Evolutionary conservation across 2,329 filamentous ascomycete species (phyloP).

Genomic region (Fusarium sp.): DNA sequence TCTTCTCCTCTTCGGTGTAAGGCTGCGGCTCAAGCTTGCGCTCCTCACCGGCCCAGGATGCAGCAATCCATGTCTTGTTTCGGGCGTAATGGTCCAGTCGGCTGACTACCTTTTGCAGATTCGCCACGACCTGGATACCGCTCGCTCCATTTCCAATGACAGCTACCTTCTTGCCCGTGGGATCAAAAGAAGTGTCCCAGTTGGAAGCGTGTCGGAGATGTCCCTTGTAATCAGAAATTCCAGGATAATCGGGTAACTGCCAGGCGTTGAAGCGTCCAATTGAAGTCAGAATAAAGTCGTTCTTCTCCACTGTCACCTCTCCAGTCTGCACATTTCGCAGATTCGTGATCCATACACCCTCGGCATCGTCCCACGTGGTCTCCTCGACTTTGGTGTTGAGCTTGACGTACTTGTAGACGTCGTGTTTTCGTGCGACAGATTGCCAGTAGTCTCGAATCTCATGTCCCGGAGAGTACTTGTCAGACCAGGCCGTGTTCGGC

Average conservation of each 20-base stretch:
- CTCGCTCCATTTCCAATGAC: slow-evolving; percentile 76
- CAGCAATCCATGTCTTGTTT: slow-evolving; percentile 78
- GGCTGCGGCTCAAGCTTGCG: slow-evolving; percentile 71
- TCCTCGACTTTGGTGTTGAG: slow-evolving; percentile 70
- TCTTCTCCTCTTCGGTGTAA: slow-evolving; percentile 69
- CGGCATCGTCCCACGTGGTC: slow-evolving; percentile 69
- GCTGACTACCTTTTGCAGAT: slow-evolving; percentile 64
- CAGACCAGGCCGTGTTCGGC: slow-evolving; percentile 78
- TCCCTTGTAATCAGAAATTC: slow-evolving; percentile 69
- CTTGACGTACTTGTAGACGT: slow-evolving; percentile 73
- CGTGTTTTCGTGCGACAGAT: slow-evolving; percentile 72
- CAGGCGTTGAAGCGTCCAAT: slow-evolving; percentile 78
- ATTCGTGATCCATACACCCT: slow-evolving; percentile 70
- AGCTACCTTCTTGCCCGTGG: slow-evolving; percentile 66
- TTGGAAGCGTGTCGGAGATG: slow-evolving; percentile 73
- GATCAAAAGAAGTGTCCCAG: slow-evolving; percentile 70
- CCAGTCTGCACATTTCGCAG: slow-evolving; percentile 58
- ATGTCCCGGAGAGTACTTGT: slow-evolving; percentile 76
- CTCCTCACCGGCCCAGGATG: slow-evolving; percentile 71
- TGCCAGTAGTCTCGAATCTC: slow-evolving; percentile 81
- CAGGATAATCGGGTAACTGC: slow-evolving; percentile 74
- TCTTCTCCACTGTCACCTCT: slow-evolving; percentile 60
- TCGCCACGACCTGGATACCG: slow-evolving; percentile 71
- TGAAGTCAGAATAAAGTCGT: slow-evolving; percentile 75
- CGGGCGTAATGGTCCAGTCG: slow-evolving; percentile 76